Base-by-base conservation (phyloP, 1,284 basidiomycete genomes). In the Tausonia pullulans region DNA sequence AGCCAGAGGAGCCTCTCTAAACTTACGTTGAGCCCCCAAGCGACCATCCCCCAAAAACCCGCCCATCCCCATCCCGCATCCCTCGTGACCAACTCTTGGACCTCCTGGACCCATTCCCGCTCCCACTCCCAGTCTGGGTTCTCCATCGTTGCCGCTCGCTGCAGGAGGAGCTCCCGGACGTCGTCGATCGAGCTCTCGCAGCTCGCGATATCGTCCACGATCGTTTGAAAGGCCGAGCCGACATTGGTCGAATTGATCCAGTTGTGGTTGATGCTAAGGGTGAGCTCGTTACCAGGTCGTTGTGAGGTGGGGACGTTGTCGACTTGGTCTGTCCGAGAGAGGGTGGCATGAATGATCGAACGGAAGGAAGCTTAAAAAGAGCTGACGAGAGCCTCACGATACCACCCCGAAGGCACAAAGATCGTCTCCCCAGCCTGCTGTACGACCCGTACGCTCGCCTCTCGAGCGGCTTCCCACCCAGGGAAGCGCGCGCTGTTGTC, bases 211-310 rank as follows among this genome's bases (percentile, higher is more conserved):
- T 78, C 75, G 1, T 65, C 48, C 0, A 70, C 66, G n/a, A 83
- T 75, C 2, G 79, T 72, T 0, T 61, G 53, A 71, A 79, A 82
- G 58, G 81, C 74, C 8, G 70, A 69, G 0, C 72, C 69, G 5
- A 83, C 71, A 58, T 81, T 81, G 40, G 75, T 72, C 0, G 79
- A 72, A 63, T 82, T 78, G 69, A 78, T 77, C 77, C 81, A 82
- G 68, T 79, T 79, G 72, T 79, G 78, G 70, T 80, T 80, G 70
- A 80, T 76, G 1, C 76, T 78, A 54, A 79, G 74, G 56, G 77
- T 74, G 77, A 79, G 65, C 43, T 45, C 13, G 72, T 70, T 67
- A 27, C 27, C 27, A 70, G 72, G 62, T 75, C 73, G 66, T 70
- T 72, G 71, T 71, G 74, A 54, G n/a, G 71, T 73, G 52, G 72